Evolutionary conservation across 257 asterid genomes (phyloP).

Genomic region (Agastache rugosa): DNA sequence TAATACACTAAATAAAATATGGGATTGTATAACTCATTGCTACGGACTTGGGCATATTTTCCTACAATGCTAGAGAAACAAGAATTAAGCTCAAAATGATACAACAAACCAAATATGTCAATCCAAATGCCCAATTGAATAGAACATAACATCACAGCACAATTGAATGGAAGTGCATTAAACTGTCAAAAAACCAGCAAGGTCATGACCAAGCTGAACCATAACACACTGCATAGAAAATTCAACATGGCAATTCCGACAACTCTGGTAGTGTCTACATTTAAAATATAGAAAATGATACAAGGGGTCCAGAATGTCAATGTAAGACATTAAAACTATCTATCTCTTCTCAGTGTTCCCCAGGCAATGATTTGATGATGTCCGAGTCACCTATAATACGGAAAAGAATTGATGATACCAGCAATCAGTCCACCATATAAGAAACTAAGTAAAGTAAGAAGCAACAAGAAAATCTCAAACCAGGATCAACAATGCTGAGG

Average conservation of each 20-base stretch:
- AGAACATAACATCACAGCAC: no score
- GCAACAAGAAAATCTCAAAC: slow-evolving; percentile 30
- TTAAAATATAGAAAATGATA: slow-evolving; percentile 15
- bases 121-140: no score
- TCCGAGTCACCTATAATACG: slow-evolving; percentile 70
- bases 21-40: no score
- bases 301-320: slow-evolving; percentile 1
- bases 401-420: neutral
- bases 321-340: slow-evolving; percentile 18
- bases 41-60: no score
- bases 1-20: no score
- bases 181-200: slow-evolving; percentile 25
- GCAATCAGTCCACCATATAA: neutral
- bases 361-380: slow-evolving; percentile 64
- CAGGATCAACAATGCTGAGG: slow-evolving; percentile 79
- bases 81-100: no score
- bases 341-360: slow-evolving; percentile 52
- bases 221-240: neutral
- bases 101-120: no score
- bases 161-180: neutral
- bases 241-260: slow-evolving; percentile 24
- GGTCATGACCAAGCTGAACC: slow-evolving; percentile 26
- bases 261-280: slow-evolving; percentile 26
- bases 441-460: neutral
- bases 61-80: no score